Evolutionary conservation across 257 asterid genomes (phyloP).

Genomic region (Fraxinus anomala): DNA sequence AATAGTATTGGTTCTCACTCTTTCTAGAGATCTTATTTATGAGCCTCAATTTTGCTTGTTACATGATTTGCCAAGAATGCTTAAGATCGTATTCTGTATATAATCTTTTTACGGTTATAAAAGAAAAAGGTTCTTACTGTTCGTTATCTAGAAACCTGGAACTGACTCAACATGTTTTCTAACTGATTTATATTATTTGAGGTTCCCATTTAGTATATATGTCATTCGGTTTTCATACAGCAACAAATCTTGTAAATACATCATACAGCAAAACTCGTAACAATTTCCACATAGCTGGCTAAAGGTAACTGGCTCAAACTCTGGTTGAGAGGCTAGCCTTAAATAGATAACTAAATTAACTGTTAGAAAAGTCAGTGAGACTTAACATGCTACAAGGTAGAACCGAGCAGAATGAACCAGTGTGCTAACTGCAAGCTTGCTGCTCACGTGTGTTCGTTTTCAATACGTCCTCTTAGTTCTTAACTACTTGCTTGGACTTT

Average conservation of each 20-base stretch:
- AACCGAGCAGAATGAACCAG: neutral
- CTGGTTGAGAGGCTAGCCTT: neutral
- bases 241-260: neutral
- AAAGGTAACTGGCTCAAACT: neutral
- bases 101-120: neutral
- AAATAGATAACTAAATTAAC: neutral
- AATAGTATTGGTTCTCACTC: constrained; percentile 4
- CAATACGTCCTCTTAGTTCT: neutral
- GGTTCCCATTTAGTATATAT: neutral
- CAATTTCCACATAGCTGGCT: neutral
- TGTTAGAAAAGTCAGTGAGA: neutral
- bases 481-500: neutral
- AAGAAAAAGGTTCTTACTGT: neutral
- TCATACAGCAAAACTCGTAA: constrained; percentile 3
- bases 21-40: neutral
- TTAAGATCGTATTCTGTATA: neutral
- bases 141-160: neutral
- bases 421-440: constrained; percentile 5
- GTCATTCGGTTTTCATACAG: neutral
- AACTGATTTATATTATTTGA: neutral
- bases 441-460: neutral
- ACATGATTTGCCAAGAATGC: neutral
- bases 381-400: neutral
- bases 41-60: neutral
- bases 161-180: neutral